These are phyloP conservation scores for Rhodocollybia butyracea DNA, from an alignment of 768 basidiomycete genomes.

Conservation along the genomic window DNA sequence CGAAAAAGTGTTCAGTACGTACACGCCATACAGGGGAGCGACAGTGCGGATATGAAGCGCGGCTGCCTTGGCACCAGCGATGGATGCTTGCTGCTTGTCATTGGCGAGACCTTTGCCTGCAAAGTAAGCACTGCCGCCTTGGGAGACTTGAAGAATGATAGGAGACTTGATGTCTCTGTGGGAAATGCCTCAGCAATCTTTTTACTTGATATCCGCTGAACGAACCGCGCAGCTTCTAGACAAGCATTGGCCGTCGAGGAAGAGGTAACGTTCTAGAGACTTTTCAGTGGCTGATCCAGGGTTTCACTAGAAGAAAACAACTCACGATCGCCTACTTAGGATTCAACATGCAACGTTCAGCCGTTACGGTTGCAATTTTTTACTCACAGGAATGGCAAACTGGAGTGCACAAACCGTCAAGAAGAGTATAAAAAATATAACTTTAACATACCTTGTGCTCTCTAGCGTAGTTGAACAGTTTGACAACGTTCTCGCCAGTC, in stretches of 20 bases:
- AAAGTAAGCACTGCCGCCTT: conserved; percentile 94
- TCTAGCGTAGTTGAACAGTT: conserved; percentile 93
- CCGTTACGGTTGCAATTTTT: not conserved
- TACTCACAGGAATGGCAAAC: conserved; percentile 83
- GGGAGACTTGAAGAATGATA: conserved; percentile 96
- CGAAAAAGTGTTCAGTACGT: conserved; percentile 30
- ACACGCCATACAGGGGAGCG: conserved; percentile 91
- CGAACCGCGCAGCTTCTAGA: conserved; percentile 90
- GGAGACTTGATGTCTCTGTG: conserved; percentile 93
- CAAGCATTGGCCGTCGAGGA: conserved; percentile 93
- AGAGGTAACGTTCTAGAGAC: conserved; percentile 85
- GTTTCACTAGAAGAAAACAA: conserved; percentile 17
- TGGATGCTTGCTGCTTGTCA: conserved; percentile 93
- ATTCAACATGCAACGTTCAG: conserved; percentile 2
- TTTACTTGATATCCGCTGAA: not conserved
- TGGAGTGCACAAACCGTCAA: conserved; percentile 23
- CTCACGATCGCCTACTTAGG: conserved; percentile 68
- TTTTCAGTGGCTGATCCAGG: conserved; percentile 8
- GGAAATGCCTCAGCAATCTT: conserved; percentile 13
- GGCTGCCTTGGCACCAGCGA: conserved; percentile 87
- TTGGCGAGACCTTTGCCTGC: conserved; percentile 96
- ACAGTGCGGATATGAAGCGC: conserved; percentile 89
- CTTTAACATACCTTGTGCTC: conserved; percentile 64
- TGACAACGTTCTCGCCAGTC: conserved; percentile 92
- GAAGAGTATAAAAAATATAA: conserved; percentile 8